Evolutionary conservation across 2,329 filamentous ascomycete genomes (phyloP).

Genomic region (Ramichloridium luteum): DNA sequence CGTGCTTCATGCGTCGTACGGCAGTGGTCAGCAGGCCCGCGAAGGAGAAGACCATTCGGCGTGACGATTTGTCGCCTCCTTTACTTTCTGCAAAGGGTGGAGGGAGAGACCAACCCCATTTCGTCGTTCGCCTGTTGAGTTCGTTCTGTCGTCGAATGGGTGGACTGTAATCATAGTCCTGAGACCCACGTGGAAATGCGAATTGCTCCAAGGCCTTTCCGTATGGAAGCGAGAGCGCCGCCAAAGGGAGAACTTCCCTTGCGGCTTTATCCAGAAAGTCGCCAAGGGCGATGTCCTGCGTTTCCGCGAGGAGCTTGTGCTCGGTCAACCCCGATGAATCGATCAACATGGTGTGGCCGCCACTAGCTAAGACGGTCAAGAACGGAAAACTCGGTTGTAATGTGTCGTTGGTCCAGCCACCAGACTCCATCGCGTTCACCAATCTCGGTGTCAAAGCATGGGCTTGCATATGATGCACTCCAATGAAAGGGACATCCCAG

Average conservation of each 20-base stretch:
- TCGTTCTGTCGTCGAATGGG: conserved; percentile 49
- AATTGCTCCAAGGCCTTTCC: conserved; percentile 68
- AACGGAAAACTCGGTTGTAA: conserved; percentile 60
- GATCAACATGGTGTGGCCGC: conserved; percentile 81
- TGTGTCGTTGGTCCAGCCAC: neutral
- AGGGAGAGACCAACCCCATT: conserved; percentile 55
- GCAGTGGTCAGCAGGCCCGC: conserved; percentile 56
- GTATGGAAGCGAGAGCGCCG: conserved; percentile 60
- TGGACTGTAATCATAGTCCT: conserved; percentile 45
- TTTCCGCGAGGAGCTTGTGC: conserved; percentile 62
- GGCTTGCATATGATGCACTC: conserved; percentile 94
- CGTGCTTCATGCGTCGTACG: conserved; percentile 40
- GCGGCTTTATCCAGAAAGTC: conserved; percentile 83
- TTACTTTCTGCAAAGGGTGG: conserved; percentile 52
- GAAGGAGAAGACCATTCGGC: conserved; percentile 58
- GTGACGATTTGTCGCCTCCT: conserved; percentile 23
- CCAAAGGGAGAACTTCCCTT: conserved; percentile 56
- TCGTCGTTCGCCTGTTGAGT: conserved; percentile 32
- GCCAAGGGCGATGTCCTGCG: conserved; percentile 74
- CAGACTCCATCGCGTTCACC: conserved; percentile 23
- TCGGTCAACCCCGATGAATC: conserved; percentile 55
- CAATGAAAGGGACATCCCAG: conserved; percentile 71
- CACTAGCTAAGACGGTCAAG: conserved; percentile 76
- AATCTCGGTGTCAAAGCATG: conserved; percentile 82
- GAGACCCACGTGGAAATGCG: conserved; percentile 48